Percentiles rank a stretch among this genome's conserved stretches.
phyloP scores from a whole-genome alignment of 768 basidiomycete genomes.

The Coprinopsis strossmayeri region DNA sequence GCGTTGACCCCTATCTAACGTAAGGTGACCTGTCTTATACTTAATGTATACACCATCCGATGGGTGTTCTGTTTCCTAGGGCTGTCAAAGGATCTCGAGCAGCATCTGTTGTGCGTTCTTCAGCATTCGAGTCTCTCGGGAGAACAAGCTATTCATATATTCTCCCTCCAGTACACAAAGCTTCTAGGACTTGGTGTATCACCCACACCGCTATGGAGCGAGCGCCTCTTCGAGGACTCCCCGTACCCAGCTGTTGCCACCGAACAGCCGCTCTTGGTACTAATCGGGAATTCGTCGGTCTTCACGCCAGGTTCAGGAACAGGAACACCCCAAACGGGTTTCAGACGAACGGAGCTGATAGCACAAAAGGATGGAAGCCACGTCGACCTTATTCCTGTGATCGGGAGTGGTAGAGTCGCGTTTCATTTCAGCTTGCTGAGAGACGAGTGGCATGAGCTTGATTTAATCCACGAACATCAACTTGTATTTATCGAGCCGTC shows the following conservation, averaged over 20 bases:
- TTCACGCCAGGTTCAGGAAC: slow-evolving; percentile 46
- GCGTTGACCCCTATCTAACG: slow-evolving; percentile 49
- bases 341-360: slow-evolving; percentile 55
- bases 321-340: slow-evolving; percentile 41
- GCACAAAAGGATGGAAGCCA: slow-evolving; percentile 36
- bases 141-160: neutral
- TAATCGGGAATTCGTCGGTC: slow-evolving; percentile 52
- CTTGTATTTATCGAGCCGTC: slow-evolving; percentile 56
- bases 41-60: neutral
- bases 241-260: slow-evolving; percentile 19
- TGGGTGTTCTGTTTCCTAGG: no score
- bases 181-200: slow-evolving; percentile 29
- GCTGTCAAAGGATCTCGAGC: slow-evolving; percentile 48
- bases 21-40: slow-evolving; percentile 22
- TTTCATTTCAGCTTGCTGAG: slow-evolving; percentile 45
- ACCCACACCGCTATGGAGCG: slow-evolving; percentile 48
- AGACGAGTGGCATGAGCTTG: slow-evolving; percentile 32
- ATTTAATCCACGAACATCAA: slow-evolving; percentile 55
- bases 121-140: neutral
- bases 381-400: slow-evolving; percentile 27
- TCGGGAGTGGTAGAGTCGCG: slow-evolving; percentile 35
- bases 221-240: slow-evolving; percentile 15
- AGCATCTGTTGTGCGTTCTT: slow-evolving; percentile 40
- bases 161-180: slow-evolving; percentile 31
- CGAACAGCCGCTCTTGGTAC: slow-evolving; percentile 46